Conservation (phyloP, 2,329 filamentous ascomycete species). For the Chrysoporthe deuterocubensis region DNA sequence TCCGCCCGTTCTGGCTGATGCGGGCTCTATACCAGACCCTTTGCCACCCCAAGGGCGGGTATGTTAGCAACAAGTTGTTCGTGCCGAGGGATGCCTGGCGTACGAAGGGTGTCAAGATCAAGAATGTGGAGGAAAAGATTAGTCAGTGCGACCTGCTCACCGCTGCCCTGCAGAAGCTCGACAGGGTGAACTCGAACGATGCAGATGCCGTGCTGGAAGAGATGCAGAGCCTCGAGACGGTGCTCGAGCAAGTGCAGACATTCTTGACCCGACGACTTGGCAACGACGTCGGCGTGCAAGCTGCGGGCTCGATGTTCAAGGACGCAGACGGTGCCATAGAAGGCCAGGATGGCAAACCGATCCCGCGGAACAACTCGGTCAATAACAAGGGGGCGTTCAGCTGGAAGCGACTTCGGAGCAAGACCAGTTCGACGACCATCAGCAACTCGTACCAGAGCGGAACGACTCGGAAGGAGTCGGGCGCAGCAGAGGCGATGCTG, state of each 20-base stretch:
- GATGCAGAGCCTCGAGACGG: conserved; percentile 84
- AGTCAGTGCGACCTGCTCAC: conserved; percentile 89
- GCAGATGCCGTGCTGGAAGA: conserved; percentile 92
- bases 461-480: conserved; percentile 39
- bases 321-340: conserved; percentile 54
- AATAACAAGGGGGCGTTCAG: conserved; percentile 82
- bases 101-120: conserved; percentile 91
- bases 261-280: conserved; percentile 82
- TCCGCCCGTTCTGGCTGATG: conserved; percentile 99
- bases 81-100: conserved; percentile 92
- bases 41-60: conserved; percentile 87
- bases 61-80: conserved; percentile 89
- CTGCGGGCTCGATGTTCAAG: conserved; percentile 74
- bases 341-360: conserved; percentile 48
- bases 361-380: conserved; percentile 63
- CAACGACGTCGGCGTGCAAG: conserved; percentile 87
- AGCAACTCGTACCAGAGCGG: conserved; percentile 56
- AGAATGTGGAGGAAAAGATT: conserved; percentile 90
- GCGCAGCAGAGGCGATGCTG: conserved; percentile 50
- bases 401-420: conserved; percentile 87
- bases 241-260: conserved; percentile 84
- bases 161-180: conserved; percentile 82
- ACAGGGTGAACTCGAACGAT: conserved; percentile 83
- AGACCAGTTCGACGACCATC: conserved; percentile 75
- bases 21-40: conserved; percentile 91